phyloP scores from a whole-genome alignment of 2,329 filamentous ascomycete species.

The Aspergillus sergii region DNA sequence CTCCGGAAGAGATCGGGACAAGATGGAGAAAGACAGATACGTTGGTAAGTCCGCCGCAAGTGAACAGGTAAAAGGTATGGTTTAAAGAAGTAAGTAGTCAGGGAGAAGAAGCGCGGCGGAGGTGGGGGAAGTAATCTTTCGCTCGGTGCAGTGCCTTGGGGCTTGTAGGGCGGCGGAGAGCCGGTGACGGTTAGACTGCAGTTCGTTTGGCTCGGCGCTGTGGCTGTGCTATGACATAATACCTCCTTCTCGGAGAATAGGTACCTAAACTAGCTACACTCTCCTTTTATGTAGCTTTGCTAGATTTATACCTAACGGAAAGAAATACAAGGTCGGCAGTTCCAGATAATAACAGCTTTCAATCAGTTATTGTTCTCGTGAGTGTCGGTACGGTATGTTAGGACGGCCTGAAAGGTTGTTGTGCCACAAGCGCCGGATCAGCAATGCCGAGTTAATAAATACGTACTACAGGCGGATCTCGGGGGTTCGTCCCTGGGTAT shows the following conservation, averaged over 20 bases:
- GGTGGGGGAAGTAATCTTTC: conserved; percentile 19
- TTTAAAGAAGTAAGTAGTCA: too few relatives aligned
- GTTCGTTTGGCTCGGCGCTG: conserved; percentile 20
- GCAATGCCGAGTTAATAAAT: neutral
- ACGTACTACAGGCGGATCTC: conserved; percentile 8
- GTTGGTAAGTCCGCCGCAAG: neutral
- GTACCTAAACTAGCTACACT: neutral
- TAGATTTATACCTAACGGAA: neutral
- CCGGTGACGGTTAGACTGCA: conserved; percentile 27
- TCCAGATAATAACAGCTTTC: neutral
- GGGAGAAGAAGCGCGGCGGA: conserved; percentile 6
- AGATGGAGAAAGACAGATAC: neutral
- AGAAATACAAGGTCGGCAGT: neutral
- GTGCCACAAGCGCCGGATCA: neutral
- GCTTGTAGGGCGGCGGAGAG: conserved; percentile 12
- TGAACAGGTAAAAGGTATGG: neutral
- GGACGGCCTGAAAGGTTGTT: neutral
- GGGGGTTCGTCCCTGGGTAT: conserved; percentile 5
- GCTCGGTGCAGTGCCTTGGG: conserved; percentile 5
- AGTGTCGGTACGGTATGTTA: neutral
- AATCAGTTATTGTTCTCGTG: neutral
- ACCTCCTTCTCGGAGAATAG: conserved; percentile 4
- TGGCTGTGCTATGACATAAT: conserved; percentile 32
- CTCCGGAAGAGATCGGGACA: conserved; percentile 1
- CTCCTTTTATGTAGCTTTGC: neutral